Evolutionary conservation across 495 filamentous ascomycete genomes (phyloP).

Genomic region (Penicillium parvum): DNA sequence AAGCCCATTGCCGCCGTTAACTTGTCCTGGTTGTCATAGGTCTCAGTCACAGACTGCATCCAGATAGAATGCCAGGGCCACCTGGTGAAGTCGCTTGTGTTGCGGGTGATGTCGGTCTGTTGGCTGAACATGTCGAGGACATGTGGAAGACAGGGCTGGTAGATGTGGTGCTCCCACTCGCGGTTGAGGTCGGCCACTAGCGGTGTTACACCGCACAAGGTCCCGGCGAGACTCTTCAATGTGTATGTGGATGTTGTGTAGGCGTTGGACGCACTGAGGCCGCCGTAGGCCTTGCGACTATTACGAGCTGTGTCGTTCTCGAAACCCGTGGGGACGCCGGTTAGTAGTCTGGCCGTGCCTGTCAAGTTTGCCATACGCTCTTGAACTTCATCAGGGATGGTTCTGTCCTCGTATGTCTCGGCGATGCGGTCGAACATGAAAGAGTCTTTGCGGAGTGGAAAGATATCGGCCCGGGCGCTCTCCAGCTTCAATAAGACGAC

Average conservation of each 20-base stretch:
- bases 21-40: conserved; percentile 42
- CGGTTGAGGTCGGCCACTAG: conserved; percentile 48
- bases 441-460: conserved; percentile 43
- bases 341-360: conserved; percentile 38
- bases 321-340: conserved; percentile 40
- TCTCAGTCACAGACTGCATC: conserved; percentile 48
- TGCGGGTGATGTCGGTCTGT: conserved; percentile 20
- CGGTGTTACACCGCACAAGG: conserved; percentile 44
- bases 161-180: conserved; percentile 45
- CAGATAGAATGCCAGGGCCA: conserved; percentile 44
- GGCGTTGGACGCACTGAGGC: conserved; percentile 41
- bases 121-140: conserved; percentile 38
- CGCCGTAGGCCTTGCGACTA: conserved; percentile 33
- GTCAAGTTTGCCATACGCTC: conserved; percentile 38
- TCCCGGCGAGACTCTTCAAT: conserved; percentile 43
- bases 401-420: conserved; percentile 26
- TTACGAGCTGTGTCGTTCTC: conserved; percentile 15
- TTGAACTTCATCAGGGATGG: conserved; percentile 25
- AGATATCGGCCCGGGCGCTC: conserved; percentile 46
- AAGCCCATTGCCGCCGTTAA: conserved; percentile 41
- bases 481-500: conserved; percentile 46
- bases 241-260: conserved; percentile 46
- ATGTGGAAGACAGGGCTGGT: conserved; percentile 48
- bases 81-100: conserved; percentile 25
- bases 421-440: conserved; percentile 38